Base-by-base conservation (phyloP, 331 rosid genomes). In the Quercus phellos region DNA sequence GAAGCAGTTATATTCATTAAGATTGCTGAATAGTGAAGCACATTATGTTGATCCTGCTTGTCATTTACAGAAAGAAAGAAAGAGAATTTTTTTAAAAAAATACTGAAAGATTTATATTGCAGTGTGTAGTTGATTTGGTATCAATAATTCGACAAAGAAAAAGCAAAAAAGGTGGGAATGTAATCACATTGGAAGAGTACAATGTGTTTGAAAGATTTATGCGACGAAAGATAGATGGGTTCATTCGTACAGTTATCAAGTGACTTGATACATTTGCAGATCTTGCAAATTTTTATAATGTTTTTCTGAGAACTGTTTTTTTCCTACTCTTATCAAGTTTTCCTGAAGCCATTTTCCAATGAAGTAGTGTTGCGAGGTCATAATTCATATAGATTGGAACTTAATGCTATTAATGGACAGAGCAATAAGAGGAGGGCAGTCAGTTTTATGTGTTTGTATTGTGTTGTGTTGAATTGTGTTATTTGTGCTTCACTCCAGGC, bases 401-500 rank as follows among this genome's bases (percentile, higher is more conserved):
- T 63, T 14, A 27, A 16, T 63, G 13, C 7, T 14, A 17, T 63
- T 5, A 18, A 27, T 63, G 43, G 17, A 63, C 12, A 63, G 51
- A 34, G 51, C 17, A 30, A 64, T 32, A 4, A 6, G 50, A 17
- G 70, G 51, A 34, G 43, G 71, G 51, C 26, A 18, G 51, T 66
- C 71, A n/a, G 4, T 3, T 53, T n/a, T 73, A 3, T 46, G 16
- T 46, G 17, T 46, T 17, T 46, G 53, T 46, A 38, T 7, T 78
- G n/a, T 38, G 59, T 55, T 38, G 66, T 84, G 22, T 72, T 75
- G 14, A 24, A 27, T 81, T 61, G 71, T 59, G 27, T 21, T 64
- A 46, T 69, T 51, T 34, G 6, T 51, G 30, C 75, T 70, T 70
- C 17, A 14, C 78, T 84, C 13, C 79, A 95, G 98, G 73, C 79